Conservation (phyloP, 805 yeast genomes). For the Metschnikowia drakensbergensis region DNA sequence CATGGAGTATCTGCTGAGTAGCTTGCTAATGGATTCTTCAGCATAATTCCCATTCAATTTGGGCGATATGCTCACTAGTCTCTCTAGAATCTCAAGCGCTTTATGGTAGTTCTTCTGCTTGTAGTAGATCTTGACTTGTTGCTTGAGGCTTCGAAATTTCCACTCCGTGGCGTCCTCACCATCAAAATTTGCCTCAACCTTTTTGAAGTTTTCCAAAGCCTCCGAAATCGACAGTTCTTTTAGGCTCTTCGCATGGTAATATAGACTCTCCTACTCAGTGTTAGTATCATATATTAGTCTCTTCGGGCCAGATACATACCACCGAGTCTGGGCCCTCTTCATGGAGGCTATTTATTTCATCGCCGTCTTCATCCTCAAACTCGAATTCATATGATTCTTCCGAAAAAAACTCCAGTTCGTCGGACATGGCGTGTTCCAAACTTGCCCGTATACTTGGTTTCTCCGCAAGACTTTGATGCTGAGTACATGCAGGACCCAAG, state of each 20-base stretch:
- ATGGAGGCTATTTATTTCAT: constrained; percentile 25
- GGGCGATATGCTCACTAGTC: constrained; percentile 23
- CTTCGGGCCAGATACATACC: constrained; percentile 6
- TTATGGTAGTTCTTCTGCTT: constrained; percentile 20
- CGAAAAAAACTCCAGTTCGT: constrained; percentile 33
- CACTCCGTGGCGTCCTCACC: constrained; percentile 27
- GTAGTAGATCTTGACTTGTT: constrained; percentile 36
- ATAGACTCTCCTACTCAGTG: constrained; percentile 25
- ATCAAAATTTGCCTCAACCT: constrained; percentile 19
- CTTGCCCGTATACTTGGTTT: neutral
- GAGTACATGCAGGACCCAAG: neutral
- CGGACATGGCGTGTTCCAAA: constrained; percentile 25
- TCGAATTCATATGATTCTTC: constrained; percentile 43
- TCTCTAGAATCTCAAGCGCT: constrained; percentile 22
- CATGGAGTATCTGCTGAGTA: constrained; percentile 31
- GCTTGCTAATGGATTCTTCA: constrained; percentile 38
- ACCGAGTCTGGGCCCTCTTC: constrained; percentile 15
- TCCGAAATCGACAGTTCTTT: constrained; percentile 26
- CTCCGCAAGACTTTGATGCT: neutral
- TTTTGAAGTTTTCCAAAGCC: constrained; percentile 13
- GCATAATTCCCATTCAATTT: constrained; percentile 33
- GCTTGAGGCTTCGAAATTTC: constrained; percentile 40
- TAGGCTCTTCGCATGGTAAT: constrained; percentile 36
- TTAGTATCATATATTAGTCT: constrained; percentile 13
- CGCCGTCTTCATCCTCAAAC: constrained; percentile 31